A percentile compares a stretch with the other conserved stretches of the same genome.
Conservation (phyloP, 2,329 filamentous ascomycete genomes). For the Cordyceps cicadae region DNA sequence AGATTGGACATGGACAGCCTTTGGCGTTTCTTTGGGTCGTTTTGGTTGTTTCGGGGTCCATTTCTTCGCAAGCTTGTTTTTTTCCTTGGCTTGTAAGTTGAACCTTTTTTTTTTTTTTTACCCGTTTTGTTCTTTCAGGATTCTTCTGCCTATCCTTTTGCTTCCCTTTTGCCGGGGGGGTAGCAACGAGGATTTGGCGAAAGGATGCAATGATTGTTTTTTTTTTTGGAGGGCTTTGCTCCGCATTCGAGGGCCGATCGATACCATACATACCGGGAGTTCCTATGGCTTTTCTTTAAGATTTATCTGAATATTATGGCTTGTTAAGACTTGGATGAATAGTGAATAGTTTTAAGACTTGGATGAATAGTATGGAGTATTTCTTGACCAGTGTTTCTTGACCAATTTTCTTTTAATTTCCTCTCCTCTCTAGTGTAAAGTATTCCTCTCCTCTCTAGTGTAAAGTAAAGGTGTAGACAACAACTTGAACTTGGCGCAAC, state of each 20-base stretch:
- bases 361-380: too few relatives aligned
- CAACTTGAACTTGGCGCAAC: too few relatives aligned
- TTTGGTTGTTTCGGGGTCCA: background rate
- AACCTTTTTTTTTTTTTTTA: background rate
- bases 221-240: background rate
- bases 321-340: too few relatives aligned
- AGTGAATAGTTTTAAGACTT: too few relatives aligned
- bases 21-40: background rate
- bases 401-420: too few relatives aligned
- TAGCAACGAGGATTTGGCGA: background rate
- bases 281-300: background rate
- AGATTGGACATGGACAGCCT: constrained; percentile 4
- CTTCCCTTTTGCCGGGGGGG: too few relatives aligned
- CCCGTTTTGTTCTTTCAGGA: background rate
- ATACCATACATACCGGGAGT: background rate
- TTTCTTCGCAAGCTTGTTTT: background rate
- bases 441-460: too few relatives aligned
- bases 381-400: too few relatives aligned
- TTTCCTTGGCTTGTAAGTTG: background rate
- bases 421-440: too few relatives aligned
- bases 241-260: background rate
- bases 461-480: too few relatives aligned
- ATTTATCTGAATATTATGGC: background rate
- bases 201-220: background rate
- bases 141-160: background rate